Evolutionary conservation across 805 yeast species (phyloP), one percentile per base, ranked within the genome.

Genomic region (Candida stauntonica): DNA sequence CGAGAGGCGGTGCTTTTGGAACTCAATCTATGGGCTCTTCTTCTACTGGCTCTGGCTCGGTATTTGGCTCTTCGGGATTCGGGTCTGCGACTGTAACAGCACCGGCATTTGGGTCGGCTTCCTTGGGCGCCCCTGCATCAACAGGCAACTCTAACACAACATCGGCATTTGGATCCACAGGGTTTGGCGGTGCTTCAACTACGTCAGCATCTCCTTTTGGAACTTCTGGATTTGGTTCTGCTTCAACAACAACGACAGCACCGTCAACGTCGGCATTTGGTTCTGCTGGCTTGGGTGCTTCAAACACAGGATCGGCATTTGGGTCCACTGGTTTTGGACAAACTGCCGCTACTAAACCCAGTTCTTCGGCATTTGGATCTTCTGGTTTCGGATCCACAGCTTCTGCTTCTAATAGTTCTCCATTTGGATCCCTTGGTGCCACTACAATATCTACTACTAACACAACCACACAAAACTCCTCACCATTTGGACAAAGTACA

Each of bases 331-430:
- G 51, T 11, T 28, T 28, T 28, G 30, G 30, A 14, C 18, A 26
- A 26, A 26, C 28, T 8, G 28, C 14, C 8, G n/a, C 17, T 15
- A 5, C 30, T 14, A 18, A 9, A 16, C 47, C 52, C 37, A 53
- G 53, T 6, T 17, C 34, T 13, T 35, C 45, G 15, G 42, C 44
- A 5, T 46, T 46, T 39, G 52, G 51, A 1, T 26, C 44, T 11
- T 27, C 43, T 9, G 46, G 42, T 6, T 42, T 48, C 29, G 48
- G 46, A 5, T 26, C 33, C 13, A 18, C 32, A 29, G 17, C 32
- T 8, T n/a, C 36, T 8, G 6, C 28, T 12, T 13, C 28, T 8
- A 15, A 13, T 12, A 21, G 11, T 1, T 26, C 39, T 12, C 26
- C 35, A 24, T 24, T 51, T n/a, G 39, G 46, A 17, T 12, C 21